Conservation (phyloP, 495 filamentous ascomycete genomes). For the Talaromyces trachyspermus region DNA sequence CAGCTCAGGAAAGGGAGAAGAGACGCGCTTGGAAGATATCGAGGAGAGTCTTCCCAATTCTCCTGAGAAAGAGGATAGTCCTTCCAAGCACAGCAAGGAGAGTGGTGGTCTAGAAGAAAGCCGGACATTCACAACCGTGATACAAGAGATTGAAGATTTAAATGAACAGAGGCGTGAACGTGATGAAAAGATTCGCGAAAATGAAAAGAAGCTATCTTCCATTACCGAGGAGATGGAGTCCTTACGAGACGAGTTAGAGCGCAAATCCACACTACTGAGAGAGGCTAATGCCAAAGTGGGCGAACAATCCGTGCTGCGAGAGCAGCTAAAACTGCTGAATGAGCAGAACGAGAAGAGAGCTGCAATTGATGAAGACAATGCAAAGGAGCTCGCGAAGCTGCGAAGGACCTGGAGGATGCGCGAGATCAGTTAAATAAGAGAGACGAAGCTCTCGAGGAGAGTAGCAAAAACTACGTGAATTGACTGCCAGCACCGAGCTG, state of each 20-base stretch:
- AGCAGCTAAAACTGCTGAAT: slow-evolving; percentile 27
- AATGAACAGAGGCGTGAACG: slow-evolving; percentile 26
- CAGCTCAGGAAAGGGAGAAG: slow-evolving; percentile 23
- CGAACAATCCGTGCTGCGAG: slow-evolving; percentile 22
- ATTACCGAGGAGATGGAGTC: slow-evolving; percentile 33
- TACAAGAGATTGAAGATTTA: slow-evolving; percentile 29
- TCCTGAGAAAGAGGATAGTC: slow-evolving; percentile 18
- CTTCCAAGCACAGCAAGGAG: slow-evolving; percentile 20
- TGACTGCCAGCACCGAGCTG: slow-evolving; percentile 26
- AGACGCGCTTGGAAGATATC: slow-evolving; percentile 35
- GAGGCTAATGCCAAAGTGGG: slow-evolving; percentile 19
- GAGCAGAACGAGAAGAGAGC: slow-evolving; percentile 24
- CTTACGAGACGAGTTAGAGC: slow-evolving; percentile 31
- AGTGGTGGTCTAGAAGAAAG: slow-evolving; percentile 14
- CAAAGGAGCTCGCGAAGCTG: slow-evolving; percentile 7
- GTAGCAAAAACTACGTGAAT: slow-evolving; percentile 29
- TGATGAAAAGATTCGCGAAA: slow-evolving; percentile 32
- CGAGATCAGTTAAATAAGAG: slow-evolving; percentile 35
- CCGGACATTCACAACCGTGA: slow-evolving; percentile 16
- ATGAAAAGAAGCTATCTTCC: slow-evolving; percentile 26
- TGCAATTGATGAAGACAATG: not conserved
- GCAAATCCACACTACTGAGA: slow-evolving; percentile 24
- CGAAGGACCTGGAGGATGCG: slow-evolving; percentile 30
- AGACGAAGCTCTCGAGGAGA: slow-evolving; percentile 32
- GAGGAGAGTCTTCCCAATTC: slow-evolving; percentile 32